Base-by-base conservation (phyloP, 108 stramenopile genomes). In the Conticribra weissflogii region DNA sequence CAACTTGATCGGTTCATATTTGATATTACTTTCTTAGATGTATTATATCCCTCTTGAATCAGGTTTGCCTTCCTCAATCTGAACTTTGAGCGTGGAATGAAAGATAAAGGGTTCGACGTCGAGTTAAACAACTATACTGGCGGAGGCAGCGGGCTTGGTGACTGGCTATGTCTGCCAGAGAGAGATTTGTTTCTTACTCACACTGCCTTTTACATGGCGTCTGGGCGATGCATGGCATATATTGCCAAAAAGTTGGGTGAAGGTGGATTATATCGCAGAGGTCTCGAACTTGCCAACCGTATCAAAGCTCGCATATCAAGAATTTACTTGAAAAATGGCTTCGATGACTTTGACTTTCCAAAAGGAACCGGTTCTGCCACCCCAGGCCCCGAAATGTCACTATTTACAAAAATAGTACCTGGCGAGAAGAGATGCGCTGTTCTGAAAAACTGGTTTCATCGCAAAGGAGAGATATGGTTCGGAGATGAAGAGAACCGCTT, bases 61-160 rank as follows among this genome's bases (percentile, higher is more conserved):
- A n/a, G n/a, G 74, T 48, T 76, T 7, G 66, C 61, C 2, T 76
- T 76, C 54, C 32, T 76, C 22, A 30, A 61, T 9, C 50, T 60
- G 28, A 34, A 76, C n/a, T 76, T 76, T 56, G 74, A 76, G 32
- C 19, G 14, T 0, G 74, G 66, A 1, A 76, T 76, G 74, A 0
- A 44, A 2, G 17, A 68, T 19, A 76, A 68, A 44, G 60, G 60
- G 0, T 76, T 68, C 29, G 74, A 76, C 45, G 52, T 48, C 32
- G 60, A 68, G 52, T 49, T 76, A 45, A 58, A 54, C 29, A 55
- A 28, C 5, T 76, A 76, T 30, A 61, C 24, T 23, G 52, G 55
- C 18, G 55, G 50, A 24, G 59, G 61, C 1, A 61, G 64, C 41
- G 83, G 83, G 25, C 75, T 83, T 21, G 83, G 83, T 28, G 83